These are phyloP conservation scores for Ulvella scutata DNA, from an alignment of 139 green algal species.

Conservation along the genomic window DNA sequence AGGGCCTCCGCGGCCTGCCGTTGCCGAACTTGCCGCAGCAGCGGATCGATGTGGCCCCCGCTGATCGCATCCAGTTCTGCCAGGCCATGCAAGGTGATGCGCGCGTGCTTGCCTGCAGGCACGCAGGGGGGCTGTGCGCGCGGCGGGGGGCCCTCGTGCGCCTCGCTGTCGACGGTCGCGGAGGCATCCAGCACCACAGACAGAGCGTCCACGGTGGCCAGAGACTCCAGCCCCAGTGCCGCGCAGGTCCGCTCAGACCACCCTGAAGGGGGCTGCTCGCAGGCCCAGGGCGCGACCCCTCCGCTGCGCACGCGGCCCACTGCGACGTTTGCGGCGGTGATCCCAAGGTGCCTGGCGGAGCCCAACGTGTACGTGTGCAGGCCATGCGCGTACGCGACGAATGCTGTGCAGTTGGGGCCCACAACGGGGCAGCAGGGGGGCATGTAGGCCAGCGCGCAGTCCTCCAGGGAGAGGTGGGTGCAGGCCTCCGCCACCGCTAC, in stretches of 20 bases:
- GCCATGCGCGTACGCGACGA: not conserved
- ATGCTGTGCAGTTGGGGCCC: not conserved
- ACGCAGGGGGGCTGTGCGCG: not conserved
- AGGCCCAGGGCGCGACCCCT: not conserved
- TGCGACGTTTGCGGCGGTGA: not conserved
- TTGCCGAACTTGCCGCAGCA: not conserved
- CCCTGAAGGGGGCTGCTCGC: not conserved
- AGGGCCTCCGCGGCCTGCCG: not conserved
- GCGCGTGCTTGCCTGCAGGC: not conserved
- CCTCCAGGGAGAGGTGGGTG: not conserved
- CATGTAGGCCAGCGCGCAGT: constrained; percentile 3
- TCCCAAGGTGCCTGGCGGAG: not conserved
- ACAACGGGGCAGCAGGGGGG: not conserved
- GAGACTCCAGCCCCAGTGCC: not conserved
- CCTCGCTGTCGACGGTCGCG: not conserved
- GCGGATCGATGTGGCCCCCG: not conserved
- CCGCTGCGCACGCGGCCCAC: not conserved
- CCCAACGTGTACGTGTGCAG: not conserved
- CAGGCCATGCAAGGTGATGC: not conserved
- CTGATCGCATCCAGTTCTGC: not conserved
- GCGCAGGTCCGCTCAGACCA: not conserved
- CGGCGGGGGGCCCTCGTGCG: not conserved
- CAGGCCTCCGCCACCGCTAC: not conserved
- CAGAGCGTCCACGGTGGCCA: not conserved
- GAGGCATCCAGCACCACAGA: not conserved